Conservation (phyloP, 352 stramenopile genomes). For the Phytopythium mirpurense region DNA sequence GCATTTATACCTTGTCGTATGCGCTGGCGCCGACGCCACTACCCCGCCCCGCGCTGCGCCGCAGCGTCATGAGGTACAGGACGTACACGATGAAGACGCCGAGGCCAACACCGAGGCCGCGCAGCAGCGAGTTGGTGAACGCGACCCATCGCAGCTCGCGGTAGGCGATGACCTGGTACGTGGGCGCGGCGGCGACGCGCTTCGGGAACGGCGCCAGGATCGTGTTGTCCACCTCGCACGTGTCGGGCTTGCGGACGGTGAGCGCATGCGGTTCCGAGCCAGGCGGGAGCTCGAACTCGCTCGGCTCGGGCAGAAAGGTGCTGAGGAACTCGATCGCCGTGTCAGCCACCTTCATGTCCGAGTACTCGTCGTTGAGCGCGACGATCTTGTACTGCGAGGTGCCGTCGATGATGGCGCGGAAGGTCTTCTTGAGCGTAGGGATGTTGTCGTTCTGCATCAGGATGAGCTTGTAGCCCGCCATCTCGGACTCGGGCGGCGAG, state of each 20-base stretch:
- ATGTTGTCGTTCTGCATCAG: conserved; percentile 83
- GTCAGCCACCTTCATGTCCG: conserved; percentile 71
- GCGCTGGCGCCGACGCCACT: conserved; percentile 26
- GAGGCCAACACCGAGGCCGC: conserved; percentile 64
- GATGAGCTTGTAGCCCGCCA: conserved; percentile 82
- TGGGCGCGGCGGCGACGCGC: conserved; percentile 56
- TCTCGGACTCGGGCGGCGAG: conserved; percentile 62
- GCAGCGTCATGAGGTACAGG: conserved; percentile 70
- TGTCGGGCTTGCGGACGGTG: conserved; percentile 70
- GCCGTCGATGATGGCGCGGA: conserved; percentile 59
- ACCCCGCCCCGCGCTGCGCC: conserved; percentile 31
- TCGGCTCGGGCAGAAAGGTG: conserved; percentile 66
- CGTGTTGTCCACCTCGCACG: conserved; percentile 67
- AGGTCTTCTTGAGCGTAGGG: conserved; percentile 60
- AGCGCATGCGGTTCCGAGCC: conserved; percentile 18
- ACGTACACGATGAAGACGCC: conserved; percentile 82
- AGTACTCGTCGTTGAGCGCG: conserved; percentile 86
- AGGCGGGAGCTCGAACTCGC: conserved; percentile 57
- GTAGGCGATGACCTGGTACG: conserved; percentile 79
- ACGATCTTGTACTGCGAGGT: conserved; percentile 71
- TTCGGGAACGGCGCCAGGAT: conserved; percentile 62
- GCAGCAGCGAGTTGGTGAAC: conserved; percentile 76
- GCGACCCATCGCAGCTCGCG: conserved; percentile 74
- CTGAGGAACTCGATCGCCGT: conserved; percentile 62
- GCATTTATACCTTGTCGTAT: conserved; percentile 74